Conservation (phyloP, 345 rosid genomes). For the Kernera saxatilis region DNA sequence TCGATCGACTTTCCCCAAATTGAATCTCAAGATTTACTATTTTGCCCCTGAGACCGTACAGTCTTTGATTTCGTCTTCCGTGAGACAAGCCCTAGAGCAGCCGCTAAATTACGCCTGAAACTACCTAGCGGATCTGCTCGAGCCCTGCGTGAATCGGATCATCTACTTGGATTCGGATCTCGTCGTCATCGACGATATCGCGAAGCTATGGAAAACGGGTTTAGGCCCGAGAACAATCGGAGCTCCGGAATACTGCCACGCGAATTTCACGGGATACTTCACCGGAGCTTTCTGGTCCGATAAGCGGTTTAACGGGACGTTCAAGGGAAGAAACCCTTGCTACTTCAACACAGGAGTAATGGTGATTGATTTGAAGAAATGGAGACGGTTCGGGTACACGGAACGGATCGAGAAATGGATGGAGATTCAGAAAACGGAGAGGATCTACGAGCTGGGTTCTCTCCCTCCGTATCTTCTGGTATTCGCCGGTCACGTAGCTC, state of each 20-base stretch:
- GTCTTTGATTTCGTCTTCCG: slow-evolving; percentile 47
- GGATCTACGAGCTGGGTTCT: slow-evolving; percentile 67
- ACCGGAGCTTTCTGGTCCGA: slow-evolving; percentile 48
- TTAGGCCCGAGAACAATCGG: slow-evolving; percentile 45
- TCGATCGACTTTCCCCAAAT: slow-evolving; percentile 44
- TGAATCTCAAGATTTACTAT: slow-evolving; percentile 40
- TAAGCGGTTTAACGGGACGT: slow-evolving; percentile 24
- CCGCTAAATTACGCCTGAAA: slow-evolving; percentile 68
- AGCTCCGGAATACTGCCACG: slow-evolving; percentile 67
- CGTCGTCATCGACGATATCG: slow-evolving; percentile 51
- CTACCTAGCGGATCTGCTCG: slow-evolving; percentile 54
- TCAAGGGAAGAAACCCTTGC: slow-evolving; percentile 37
- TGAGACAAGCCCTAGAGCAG: slow-evolving; percentile 55
- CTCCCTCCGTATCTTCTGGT: slow-evolving; percentile 63
- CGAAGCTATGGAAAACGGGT: slow-evolving; percentile 39
- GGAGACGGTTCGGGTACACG: slow-evolving; percentile 47
- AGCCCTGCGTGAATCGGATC: slow-evolving; percentile 40
- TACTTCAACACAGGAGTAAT: slow-evolving; percentile 80
- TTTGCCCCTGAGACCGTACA: slow-evolving; percentile 40
- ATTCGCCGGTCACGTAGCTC: slow-evolving; percentile 54
- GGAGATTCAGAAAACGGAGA: slow-evolving; percentile 49
- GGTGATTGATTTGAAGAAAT: slow-evolving; percentile 60
- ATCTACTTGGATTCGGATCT: slow-evolving; percentile 65
- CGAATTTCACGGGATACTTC: slow-evolving; percentile 49
- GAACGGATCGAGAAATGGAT: slow-evolving; percentile 55